Base-by-base conservation (phyloP, 139 green algal species). In the Chlorella sp. region DNA sequence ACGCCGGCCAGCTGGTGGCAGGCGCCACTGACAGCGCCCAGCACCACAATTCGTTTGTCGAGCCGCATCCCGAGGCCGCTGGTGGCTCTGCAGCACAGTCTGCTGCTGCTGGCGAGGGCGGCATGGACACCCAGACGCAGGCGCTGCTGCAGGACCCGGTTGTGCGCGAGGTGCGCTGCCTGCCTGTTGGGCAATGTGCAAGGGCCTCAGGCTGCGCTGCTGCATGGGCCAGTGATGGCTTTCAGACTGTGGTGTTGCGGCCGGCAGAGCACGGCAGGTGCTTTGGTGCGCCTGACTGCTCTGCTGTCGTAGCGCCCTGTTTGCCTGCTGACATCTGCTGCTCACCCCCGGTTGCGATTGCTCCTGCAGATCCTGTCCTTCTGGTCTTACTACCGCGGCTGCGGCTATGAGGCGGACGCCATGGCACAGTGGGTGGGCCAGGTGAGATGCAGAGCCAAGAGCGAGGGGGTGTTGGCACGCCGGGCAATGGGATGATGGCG, bases 371-470 rank as follows among this genome's bases (percentile, higher is more conserved):
- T 86, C 11, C 69, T 86, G 34, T 56, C 41, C 55, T 86, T 86
- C 56, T 86, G 81, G 81, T 64, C 81, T 23, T 86, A 86, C 55
- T 86, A 86, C 55, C 81, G 81, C 55, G 26, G 39, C 62, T 80
- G 69, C 56, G 69, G 81, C 38, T 86, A 86, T 18, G 81, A 86
- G 47, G 20, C 30, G 3, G 81, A 86, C 17, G 81, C 81, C 17
- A 80, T 86, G 81, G 62, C 70, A 23, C 67, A 74, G 25, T 86
- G 81, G 81, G 81, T 86, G 34, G 55, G 55, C 4, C 81, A 86
- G 81, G 81, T 86, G 68, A 11, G 79, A 26, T 18, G 21, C 38
- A 4, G 69, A 9, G 21, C 12, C 51, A 21, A 15, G 12, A 21
- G 13, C 15, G 51, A 9, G 7, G 7, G 44, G 7, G 7, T 7